phyloP scores from a whole-genome alignment of 345 rosid genomes.

The Dovyalis caffra region DNA sequence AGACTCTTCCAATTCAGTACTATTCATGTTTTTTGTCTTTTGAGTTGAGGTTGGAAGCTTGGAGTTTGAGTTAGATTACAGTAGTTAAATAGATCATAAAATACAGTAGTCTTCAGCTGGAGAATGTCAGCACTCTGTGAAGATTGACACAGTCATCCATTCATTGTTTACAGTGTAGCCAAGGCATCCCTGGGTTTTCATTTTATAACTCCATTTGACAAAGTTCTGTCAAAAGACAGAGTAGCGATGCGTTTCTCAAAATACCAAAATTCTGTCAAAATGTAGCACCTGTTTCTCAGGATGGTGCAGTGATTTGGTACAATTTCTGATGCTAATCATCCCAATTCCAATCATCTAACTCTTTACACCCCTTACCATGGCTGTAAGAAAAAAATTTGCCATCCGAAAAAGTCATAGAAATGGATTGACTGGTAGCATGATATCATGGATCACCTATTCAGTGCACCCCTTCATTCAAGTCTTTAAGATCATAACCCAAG shows the following conservation, averaged over 20 bases:
- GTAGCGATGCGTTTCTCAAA: not conserved
- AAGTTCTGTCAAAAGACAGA: not conserved
- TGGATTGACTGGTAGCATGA: not conserved
- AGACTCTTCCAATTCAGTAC: not conserved
- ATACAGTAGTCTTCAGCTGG: not conserved
- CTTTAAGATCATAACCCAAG: not conserved
- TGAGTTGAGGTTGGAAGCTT: not conserved
- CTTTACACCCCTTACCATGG: no score
- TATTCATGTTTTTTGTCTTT: no score
- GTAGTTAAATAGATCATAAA: no score
- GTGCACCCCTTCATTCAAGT: not conserved
- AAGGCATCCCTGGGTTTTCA: no score
- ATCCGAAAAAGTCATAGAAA: not conserved
- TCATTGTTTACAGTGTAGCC: not conserved
- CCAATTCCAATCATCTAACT: no score
- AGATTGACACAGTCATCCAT: no score
- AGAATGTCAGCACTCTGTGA: not conserved
- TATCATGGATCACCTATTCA: not conserved
- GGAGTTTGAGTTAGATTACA: not conserved
- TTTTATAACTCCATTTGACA: not conserved
- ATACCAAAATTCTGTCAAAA: not conserved
- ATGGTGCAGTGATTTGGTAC: slow-evolving; percentile 73
- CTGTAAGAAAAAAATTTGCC: not conserved
- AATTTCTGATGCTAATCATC: no score
- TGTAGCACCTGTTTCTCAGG: not conserved